Evolutionary conservation across 176 grass and related monocot genomes (phyloP).

Genomic region (Musa schizocarpa): DNA sequence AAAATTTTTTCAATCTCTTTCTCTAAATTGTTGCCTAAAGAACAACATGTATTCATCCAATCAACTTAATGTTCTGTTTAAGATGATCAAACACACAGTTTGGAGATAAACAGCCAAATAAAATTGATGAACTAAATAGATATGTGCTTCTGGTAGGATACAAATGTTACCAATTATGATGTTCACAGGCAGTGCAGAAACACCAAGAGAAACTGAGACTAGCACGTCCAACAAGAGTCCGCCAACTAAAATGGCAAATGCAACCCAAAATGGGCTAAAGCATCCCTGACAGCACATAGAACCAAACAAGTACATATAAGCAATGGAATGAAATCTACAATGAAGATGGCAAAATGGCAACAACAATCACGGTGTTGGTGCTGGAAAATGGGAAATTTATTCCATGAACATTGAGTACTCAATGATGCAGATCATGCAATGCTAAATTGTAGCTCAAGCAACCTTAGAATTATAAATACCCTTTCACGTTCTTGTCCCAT

Average conservation of each 20-base stretch:
- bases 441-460: background rate
- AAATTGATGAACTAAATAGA: background rate
- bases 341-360: background rate
- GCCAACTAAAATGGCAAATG: constrained; percentile 94
- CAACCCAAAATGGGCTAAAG: constrained; percentile 97
- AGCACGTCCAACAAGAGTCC: constrained; percentile 94
- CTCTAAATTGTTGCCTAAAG: too few species aligned
- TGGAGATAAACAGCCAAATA: too few species aligned
- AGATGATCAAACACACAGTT: too few species aligned
- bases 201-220: constrained; percentile 93
- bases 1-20: too few species aligned
- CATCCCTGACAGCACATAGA: constrained; percentile 52
- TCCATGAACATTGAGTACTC: too few species aligned
- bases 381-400: too few species aligned
- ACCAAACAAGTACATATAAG: constrained; percentile 28
- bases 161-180: constrained; percentile 80
- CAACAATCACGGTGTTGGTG: background rate
- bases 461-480: constrained; percentile 55
- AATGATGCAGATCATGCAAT: background rate
- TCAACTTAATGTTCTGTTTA: too few species aligned
- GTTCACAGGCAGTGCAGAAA: constrained; percentile 92
- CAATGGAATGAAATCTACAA: constrained; percentile 20
- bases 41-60: too few species aligned
- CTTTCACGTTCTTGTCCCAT: constrained; percentile 68
- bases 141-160: background rate